Conservation (phyloP, 768 basidiomycete species). For the Gloeopeniophorella convolvens region DNA sequence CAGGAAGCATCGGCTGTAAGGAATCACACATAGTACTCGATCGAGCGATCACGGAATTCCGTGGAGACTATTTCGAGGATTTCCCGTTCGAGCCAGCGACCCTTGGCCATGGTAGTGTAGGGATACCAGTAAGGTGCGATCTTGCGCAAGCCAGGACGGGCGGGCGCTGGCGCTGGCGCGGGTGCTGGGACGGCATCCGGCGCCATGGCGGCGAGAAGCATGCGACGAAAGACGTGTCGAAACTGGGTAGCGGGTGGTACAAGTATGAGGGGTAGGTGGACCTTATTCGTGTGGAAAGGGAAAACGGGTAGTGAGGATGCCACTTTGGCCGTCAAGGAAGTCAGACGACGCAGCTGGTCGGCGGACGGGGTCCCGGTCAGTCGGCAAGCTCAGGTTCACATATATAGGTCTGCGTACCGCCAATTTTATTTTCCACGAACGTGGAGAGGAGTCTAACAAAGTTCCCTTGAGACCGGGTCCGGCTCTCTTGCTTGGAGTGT, state of each 20-base stretch:
- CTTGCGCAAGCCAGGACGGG: constrained; percentile 57
- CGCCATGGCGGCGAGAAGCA: constrained; percentile 23
- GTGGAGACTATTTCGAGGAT: constrained; percentile 89
- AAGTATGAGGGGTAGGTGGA: constrained; percentile 37
- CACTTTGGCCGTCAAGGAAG: constrained; percentile 4
- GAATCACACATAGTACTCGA: constrained; percentile 88
- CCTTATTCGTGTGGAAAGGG: constrained; percentile 20
- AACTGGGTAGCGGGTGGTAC: constrained; percentile 51
- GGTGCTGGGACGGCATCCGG: constrained; percentile 16
- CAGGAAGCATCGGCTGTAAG: background rate
- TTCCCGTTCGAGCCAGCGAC: constrained; percentile 82
- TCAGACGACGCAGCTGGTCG: constrained; percentile 3
- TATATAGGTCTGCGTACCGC: too few relatives aligned
- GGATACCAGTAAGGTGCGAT: constrained; percentile 89
- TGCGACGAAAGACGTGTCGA: constrained; percentile 25
- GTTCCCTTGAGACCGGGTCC: too few relatives aligned
- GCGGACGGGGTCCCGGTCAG: too few relatives aligned
- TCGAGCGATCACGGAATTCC: constrained; percentile 87
- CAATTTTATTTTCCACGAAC: too few relatives aligned
- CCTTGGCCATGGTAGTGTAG: constrained; percentile 89
- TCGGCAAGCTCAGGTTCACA: too few relatives aligned
- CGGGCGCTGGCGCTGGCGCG: background rate
- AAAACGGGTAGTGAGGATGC: constrained; percentile 7
- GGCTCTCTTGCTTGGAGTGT: too few relatives aligned
- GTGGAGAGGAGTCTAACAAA: too few relatives aligned